phyloP scores from a whole-genome alignment of 1,139 yeast species.

The Debaryomyces subglobosus region DNA sequence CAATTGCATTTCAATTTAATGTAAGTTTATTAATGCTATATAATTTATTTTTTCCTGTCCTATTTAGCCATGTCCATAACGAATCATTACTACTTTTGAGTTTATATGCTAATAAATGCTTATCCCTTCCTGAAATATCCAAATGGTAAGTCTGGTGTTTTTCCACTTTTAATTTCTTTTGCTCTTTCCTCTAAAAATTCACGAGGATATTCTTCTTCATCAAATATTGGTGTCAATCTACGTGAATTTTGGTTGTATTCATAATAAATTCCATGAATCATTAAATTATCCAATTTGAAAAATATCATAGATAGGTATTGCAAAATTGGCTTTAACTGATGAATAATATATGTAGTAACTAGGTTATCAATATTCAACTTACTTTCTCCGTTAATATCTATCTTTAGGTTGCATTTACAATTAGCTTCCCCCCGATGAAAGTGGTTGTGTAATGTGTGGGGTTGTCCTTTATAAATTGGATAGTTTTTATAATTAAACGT shows the following conservation, averaged over 20 bases:
- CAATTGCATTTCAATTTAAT: neutral
- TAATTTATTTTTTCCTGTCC: neutral
- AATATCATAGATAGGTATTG: slow-evolving; percentile 30
- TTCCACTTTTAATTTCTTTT: slow-evolving; percentile 14
- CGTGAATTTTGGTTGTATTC: slow-evolving; percentile 17
- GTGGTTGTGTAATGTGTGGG: slow-evolving; percentile 39
- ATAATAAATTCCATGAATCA: slow-evolving; percentile 45
- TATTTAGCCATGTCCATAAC: neutral
- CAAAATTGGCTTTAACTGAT: slow-evolving; percentile 38
- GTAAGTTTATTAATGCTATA: neutral
- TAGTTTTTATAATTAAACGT: slow-evolving; percentile 28
- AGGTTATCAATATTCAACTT: slow-evolving; percentile 35
- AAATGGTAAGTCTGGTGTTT: slow-evolving; percentile 21
- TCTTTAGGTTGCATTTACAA: slow-evolving; percentile 28
- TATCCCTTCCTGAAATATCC: slow-evolving; percentile 22
- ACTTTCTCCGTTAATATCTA: slow-evolving; percentile 28
- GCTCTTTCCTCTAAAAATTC: slow-evolving; percentile 16
- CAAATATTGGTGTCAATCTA: slow-evolving; percentile 32
- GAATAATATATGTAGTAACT: slow-evolving; percentile 40
- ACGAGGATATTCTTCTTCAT: slow-evolving; percentile 30
- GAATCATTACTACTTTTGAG: neutral
- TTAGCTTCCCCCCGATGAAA: slow-evolving; percentile 24
- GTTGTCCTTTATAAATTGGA: slow-evolving; percentile 43
- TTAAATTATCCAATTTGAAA: slow-evolving; percentile 28
- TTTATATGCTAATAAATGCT: slow-evolving; percentile 1